Conservation (phyloP, 768 basidiomycete species). For the Amanita exitialis region DNA sequence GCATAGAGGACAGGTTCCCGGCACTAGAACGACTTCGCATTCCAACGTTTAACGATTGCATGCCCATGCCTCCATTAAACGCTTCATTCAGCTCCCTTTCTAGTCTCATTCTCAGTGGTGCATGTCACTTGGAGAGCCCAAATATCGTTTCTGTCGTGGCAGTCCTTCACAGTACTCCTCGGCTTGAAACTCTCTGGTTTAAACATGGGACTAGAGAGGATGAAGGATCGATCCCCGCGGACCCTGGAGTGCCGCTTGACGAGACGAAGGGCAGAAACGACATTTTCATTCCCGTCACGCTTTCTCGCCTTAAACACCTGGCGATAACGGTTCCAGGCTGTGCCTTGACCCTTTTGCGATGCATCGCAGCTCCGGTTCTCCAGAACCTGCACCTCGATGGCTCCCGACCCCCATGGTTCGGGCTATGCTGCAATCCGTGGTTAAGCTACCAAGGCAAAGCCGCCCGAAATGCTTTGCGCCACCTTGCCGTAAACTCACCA, state of each 20-base stretch:
- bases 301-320: constrained; percentile 2
- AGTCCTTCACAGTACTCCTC: constrained; percentile 6
- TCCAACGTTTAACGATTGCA: neutral
- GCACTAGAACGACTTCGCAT: neutral
- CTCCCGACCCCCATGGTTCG: neutral
- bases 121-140: neutral
- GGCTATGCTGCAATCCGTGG: neutral
- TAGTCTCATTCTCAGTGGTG: neutral
- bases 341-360: neutral
- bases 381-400: constrained; percentile 6
- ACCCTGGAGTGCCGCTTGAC: neutral
- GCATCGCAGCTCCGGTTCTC: constrained; percentile 6
- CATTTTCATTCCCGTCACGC: neutral
- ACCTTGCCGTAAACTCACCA: neutral
- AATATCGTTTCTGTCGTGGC: neutral
- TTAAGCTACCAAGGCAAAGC: neutral
- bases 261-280: neutral
- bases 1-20: neutral
- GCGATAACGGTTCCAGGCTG: constrained; percentile 5
- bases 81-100: neutral
- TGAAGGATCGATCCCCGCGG: neutral
- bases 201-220: constrained; percentile 2
- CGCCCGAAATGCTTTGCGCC: neutral
- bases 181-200: constrained; percentile 6
- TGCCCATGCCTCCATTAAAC: neutral